Evolutionary conservation across 2,329 filamentous ascomycete genomes (phyloP), one percentile per base, ranked within the genome.

Genomic region (Sporothrix variecibatus): DNA sequence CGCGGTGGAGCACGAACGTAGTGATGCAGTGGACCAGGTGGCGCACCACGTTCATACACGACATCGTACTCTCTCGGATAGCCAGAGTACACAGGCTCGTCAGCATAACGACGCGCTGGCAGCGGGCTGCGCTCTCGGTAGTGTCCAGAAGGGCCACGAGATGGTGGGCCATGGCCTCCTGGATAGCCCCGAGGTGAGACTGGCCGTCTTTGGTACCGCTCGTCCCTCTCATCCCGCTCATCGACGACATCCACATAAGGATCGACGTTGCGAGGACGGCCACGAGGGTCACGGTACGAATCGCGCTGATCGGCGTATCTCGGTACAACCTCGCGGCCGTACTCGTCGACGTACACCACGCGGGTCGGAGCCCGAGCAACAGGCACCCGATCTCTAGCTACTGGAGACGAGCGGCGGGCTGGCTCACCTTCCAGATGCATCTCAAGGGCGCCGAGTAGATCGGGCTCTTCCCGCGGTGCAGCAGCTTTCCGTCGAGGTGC

Each of bases 51-150:
- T 38, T 53, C 43, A 38, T 53, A 40, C 9, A 17, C 31, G 3
- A 23, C 46, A 8, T 23, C 26, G 31, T 53, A 53, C 8, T 38
- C 46, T 9, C 46, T 17, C n/a, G 11, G 67, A 20, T 34, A 15
- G 7, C 26, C 28, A 7, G 43, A 49, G 46, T 82, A 81, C 12
- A 77, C 49, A n/a, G 80, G 73, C 31, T 81, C 78, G 65, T 58
- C 71, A 12, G 76, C 76, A 49, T 78, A 77, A 43, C 77, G 76
- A 20, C 28, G 71, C 2, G 38, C 8, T 3, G 76, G 73, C 31
- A 51, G 74, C 8, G 82, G 79, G 74, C 79, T 82, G 17, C 78
- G 80, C 67, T 82, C 79, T 46, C 78, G 78, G 75, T 82, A 81
- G 20, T 51, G 43, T 28, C 43, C 43, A 23, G 43, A n/a, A 8